Evolutionary conservation across 768 basidiomycete genomes (phyloP), one percentile per base, ranked within the genome.

Genomic region (Pleurotus giganteus): DNA sequence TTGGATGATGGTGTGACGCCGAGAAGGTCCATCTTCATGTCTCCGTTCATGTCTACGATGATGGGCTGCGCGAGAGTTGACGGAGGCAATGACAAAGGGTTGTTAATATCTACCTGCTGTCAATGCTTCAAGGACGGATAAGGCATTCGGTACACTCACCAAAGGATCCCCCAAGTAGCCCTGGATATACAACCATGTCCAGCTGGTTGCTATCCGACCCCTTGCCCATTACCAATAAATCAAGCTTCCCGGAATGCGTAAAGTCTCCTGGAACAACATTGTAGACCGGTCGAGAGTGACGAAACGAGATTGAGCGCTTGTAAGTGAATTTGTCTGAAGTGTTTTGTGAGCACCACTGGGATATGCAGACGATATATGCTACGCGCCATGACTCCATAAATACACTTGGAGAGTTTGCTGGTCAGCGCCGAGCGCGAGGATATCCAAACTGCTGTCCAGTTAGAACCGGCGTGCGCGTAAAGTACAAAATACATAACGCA

Each of bases 181-280:
- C 88, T 15, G 81, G 71, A 68, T 94, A 95, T 7, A 98, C 65
- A 12, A 73, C 74, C 71, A 96, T 79, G 27, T 86, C 82, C 31
- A 92, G 67, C 53, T 80, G 81, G 58, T 63, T 75, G 47, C 60
- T 74, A 39, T 62, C 73, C 47, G 65, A 68, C 58, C 79, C 77
- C 53, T 84, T 75, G 39, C 86, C 83, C 90, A 98, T 94, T 43
- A 98, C 83, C 1, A 98, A 82, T 1, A 97, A 65, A 69, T 98
- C 97, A 3, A 98, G 78, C 61, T 83, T 86, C 27, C 97, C 97
- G 54, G 94, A 89, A 64, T 94, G 89, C 23, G 94, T 89, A 65
- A 89, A 97, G 71, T 99, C 97, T 19, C 91, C 92, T 0, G 95
- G 94, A 8, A 98, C 82, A 47, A 95, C 86, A 65, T 97, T 97